Base-by-base conservation (phyloP, 2,329 filamentous ascomycete species). In the Fusarium secorum region DNA sequence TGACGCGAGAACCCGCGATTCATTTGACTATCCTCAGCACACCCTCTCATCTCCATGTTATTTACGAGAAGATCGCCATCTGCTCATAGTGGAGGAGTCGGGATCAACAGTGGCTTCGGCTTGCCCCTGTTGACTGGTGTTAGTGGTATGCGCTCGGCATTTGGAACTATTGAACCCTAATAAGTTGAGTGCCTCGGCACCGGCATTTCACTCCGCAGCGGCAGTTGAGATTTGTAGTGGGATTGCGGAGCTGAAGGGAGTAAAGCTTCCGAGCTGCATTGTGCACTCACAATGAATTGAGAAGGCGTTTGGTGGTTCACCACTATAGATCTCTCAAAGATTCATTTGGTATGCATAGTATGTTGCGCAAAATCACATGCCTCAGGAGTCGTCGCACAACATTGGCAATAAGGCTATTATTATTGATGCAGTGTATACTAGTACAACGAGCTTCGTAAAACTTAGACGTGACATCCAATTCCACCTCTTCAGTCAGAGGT, bases 111-210 rank as follows among this genome's bases (percentile, higher is more conserved):
- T 45, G 10, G 33, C 26, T 20, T 57, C 17, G 17, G 32, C 11
- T 36, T 60, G 38, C 45, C 52, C 45, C 24, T 33, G 39, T 26
- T 26, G 33, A 28, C 14, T 14, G 28, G 28, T 18, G 9, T 66
- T 39, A 26, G 24, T 18, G n/a, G 49, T 65, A 14, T 26, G 8
- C 24, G 56, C 32, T 33, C 30, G 35, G 38, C 33, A 17, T 41
- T 39, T 64, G 4, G 49, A 32, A 33, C 60, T 58, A 66, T 32
- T 9, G 39, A 60, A 65, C 36, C 35, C 17, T 32, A 24, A 11
- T 1, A 15, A 32, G 11, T 45, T 8, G 15, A 15, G 11, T 26
- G 18, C 30, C 28, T 11, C 11, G 8, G 41, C 17, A 5, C 22
- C 17, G 17, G 32, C 9, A 3, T 3, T 58, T 24, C 11, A 7